Evolutionary conservation across 2,329 filamentous ascomycete genomes (phyloP).

Genomic region (Fusarium sp.): DNA sequence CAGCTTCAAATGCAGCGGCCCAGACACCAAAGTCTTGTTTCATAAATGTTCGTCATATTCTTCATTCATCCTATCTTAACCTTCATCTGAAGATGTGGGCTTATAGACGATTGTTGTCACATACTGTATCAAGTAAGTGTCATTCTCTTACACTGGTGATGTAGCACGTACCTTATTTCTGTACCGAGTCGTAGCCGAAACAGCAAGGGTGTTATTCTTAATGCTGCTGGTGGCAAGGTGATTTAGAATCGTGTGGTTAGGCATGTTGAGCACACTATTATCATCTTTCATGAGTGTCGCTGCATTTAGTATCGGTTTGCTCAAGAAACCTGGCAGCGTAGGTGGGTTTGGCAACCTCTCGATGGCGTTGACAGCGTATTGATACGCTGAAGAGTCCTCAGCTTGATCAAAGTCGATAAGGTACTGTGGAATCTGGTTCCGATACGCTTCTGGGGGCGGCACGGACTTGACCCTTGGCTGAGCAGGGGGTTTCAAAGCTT

Average conservation of each 20-base stretch:
- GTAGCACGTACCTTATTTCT: constrained; percentile 81
- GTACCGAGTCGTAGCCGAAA: constrained; percentile 97
- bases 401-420: constrained; percentile 87
- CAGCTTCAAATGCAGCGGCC: constrained; percentile 8
- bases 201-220: constrained; percentile 94
- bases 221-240: constrained; percentile 98
- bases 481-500: constrained; percentile 32
- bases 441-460: constrained; percentile 72
- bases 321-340: constrained; percentile 87
- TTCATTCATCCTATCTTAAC: constrained; percentile 37
- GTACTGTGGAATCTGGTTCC: constrained; percentile 82
- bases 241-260: constrained; percentile 96
- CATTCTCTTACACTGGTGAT: not conserved
- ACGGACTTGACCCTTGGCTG: constrained; percentile 67
- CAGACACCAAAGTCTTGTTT: not conserved
- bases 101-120: constrained; percentile 99
- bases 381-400: constrained; percentile 81
- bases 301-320: constrained; percentile 94
- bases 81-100: constrained; percentile 74
- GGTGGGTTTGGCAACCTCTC: constrained; percentile 87
- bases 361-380: constrained; percentile 79
- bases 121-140: constrained; percentile 71
- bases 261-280: constrained; percentile 95
- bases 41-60: constrained; percentile 1
- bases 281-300: constrained; percentile 96